phyloP scores from a whole-genome alignment of 169 alveolate species.

The Miamiensis avidus region DNA sequence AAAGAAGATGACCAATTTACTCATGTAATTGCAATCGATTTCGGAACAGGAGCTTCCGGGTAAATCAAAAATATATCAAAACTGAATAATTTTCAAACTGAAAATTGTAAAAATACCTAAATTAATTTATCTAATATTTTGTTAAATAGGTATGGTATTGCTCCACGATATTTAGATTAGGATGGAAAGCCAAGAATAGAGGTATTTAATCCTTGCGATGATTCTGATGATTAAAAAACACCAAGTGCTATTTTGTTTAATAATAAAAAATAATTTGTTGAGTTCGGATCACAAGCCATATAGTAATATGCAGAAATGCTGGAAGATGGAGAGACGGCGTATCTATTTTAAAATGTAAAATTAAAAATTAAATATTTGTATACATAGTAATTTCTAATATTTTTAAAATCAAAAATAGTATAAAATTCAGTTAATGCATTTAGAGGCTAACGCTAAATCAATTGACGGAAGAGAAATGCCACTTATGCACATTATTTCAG shows the following conservation, averaged over 20 bases:
- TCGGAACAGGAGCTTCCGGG: conserved; percentile 93
- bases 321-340: conserved; percentile 88
- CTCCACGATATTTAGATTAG: conserved; percentile 78
- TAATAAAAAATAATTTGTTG: conserved; percentile 76
- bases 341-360: conserved; percentile 77
- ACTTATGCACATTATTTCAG: conserved; percentile 78
- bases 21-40: conserved; percentile 89
- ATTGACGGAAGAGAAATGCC: conserved; percentile 88
- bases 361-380: neutral
- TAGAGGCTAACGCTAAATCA: conserved; percentile 73
- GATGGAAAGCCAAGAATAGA: conserved; percentile 84
- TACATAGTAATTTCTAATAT: neutral
- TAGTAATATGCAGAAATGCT: conserved; percentile 84
- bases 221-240: conserved; percentile 86
- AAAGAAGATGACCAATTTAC: conserved; percentile 85
- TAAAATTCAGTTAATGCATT: conserved; percentile 84
- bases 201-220: conserved; percentile 89
- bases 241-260: conserved; percentile 86
- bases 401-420: conserved; percentile 40
- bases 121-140: neutral
- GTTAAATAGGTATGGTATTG: conserved; percentile 76
- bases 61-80: no score
- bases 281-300: conserved; percentile 83
- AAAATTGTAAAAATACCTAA: no score
- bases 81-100: neutral